Base-by-base conservation (phyloP, 345 rosid genomes). In the Eucalyptus paniculata region DNA sequence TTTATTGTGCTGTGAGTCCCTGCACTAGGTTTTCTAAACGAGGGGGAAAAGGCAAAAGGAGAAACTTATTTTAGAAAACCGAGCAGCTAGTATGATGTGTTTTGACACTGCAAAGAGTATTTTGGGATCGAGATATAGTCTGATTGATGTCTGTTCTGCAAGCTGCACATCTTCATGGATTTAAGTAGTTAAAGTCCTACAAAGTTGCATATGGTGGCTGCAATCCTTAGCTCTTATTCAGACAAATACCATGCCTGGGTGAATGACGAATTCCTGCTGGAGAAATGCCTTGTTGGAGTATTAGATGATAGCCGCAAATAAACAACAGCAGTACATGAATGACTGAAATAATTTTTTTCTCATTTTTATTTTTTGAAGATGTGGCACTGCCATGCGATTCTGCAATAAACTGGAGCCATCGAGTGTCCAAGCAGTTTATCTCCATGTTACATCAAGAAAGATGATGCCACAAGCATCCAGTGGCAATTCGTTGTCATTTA, bases 241-340 rank as follows among this genome's bases (percentile, higher is more conserved):
- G 97, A 96, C 93, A 98, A 97, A 90, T 97, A 95, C 91, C 99
- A 98, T 91, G 99, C 99, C 86, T 97, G 99, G 99, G 99, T 96
- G 88, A 98, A 95, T 87, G 95, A 91, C 4, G 98, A 96, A 58
- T 95, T 96, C 89, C 96, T 98, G 60, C 89, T 97, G 93, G 98
- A 96, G 94, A 97, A 96, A 89, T 97, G 98, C 72, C 95, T 96
- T 15, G 98, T 97, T 82, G 97, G 99, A 42, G 89, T 91, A 50
- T 62, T 96, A 91, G 97, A 96, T 90, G 98, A 93, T 24, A 47
- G 91, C 89, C 89, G 89, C 23, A 65, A 89, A 94, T 89, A 91
- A 82, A 53, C 86, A 30, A 53, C 86, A 24, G 37, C 34, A 77
- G 83, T 77, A 77, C 83, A 21, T 19, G 83, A 40, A 6, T 21